Percentiles rank a stretch among this genome's conserved stretches.
Conservation (phyloP, 805 yeast species). For the Metschnikowia hibisci region DNA sequence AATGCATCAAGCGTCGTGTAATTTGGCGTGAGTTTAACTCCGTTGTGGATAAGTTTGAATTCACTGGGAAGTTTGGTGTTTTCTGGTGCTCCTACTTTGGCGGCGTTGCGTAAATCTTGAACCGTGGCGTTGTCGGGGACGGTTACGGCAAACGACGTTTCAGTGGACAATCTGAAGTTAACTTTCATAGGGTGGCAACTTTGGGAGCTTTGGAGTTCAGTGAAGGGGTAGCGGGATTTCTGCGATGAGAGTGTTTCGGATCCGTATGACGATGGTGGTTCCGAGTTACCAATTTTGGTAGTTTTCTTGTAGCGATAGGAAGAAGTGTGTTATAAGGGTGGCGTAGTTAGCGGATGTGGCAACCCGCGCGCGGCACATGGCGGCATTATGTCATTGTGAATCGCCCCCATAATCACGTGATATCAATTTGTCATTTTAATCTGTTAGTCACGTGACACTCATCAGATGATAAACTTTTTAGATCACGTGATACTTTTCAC, state of each 20-base stretch:
- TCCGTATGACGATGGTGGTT: neutral
- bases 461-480: no score
- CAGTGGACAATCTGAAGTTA: constrained; percentile 45
- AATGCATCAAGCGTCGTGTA: constrained; percentile 22
- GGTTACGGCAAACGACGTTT: constrained; percentile 42
- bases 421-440: no score
- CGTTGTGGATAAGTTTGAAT: constrained; percentile 39
- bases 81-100: constrained; percentile 37
- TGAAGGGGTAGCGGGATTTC: no score
- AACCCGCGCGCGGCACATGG: constrained; percentile 1
- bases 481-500: no score
- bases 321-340: neutral
- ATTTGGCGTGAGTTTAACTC: constrained; percentile 33
- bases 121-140: constrained; percentile 51
- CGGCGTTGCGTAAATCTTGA: constrained; percentile 45
- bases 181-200: constrained; percentile 38
- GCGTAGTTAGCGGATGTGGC: constrained; percentile 1
- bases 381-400: neutral
- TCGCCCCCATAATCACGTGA: neutral
- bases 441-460: neutral
- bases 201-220: no score
- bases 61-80: constrained; percentile 30
- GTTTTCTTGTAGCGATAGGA: neutral
- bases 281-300: no score
- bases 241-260: neutral